Evolutionary conservation across 2,329 filamentous ascomycete species (phyloP).

Genomic region (Gaeumannomyces tritici): DNA sequence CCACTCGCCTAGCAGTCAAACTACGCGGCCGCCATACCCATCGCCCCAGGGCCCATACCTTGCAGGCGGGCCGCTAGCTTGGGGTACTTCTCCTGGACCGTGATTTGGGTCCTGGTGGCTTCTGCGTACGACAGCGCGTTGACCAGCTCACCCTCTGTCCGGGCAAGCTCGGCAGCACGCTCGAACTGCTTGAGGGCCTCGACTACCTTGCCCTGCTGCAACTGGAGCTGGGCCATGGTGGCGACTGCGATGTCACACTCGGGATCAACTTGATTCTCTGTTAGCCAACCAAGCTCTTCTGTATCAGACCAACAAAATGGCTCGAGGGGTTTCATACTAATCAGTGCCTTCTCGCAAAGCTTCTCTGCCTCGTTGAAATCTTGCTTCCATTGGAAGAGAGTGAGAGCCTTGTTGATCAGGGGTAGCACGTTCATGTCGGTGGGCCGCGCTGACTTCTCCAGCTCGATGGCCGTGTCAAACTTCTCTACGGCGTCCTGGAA

Average conservation of each 20-base stretch:
- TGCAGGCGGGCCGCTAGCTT: slow-evolving; percentile 66
- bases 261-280: slow-evolving; percentile 63
- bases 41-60: slow-evolving; percentile 30
- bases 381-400: slow-evolving; percentile 96
- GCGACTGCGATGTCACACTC: slow-evolving; percentile 98
- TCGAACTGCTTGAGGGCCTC: slow-evolving; percentile 96
- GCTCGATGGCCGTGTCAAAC: slow-evolving; percentile 96
- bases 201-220: slow-evolving; percentile 95
- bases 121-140: slow-evolving; percentile 96
- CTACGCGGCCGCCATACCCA: slow-evolving; percentile 13
- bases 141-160: slow-evolving; percentile 91
- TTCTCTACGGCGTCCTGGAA: slow-evolving; percentile 93
- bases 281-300: slow-evolving; percentile 21
- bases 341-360: slow-evolving; percentile 92
- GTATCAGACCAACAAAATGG: slow-evolving; percentile 4
- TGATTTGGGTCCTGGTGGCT: slow-evolving; percentile 89
- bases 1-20: slow-evolving; percentile 4
- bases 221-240: slow-evolving; percentile 93
- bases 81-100: slow-evolving; percentile 81
- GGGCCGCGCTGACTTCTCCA: slow-evolving; percentile 92
- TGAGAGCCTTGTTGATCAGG: slow-evolving; percentile 95
- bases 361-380: slow-evolving; percentile 93
- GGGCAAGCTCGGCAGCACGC: slow-evolving; percentile 83
- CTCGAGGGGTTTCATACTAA: slow-evolving; percentile 48
- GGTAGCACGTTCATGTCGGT: slow-evolving; percentile 96